Evolutionary conservation across 768 basidiomycete genomes (phyloP).

Genomic region (Psilocybe cubensis): DNA sequence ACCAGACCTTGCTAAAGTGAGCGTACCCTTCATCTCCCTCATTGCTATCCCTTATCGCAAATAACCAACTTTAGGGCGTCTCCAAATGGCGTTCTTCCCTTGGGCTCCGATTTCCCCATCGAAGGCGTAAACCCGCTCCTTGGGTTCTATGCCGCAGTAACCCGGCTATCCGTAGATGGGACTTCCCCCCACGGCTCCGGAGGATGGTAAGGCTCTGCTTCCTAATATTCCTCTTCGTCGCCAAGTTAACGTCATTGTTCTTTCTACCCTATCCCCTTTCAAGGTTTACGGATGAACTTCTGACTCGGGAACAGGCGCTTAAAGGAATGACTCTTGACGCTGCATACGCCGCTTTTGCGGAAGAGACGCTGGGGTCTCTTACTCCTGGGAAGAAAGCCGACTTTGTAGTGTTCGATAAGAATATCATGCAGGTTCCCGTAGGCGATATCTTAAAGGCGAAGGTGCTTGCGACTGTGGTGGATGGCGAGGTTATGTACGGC

Average conservation of each 20-base stretch:
- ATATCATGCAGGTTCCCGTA: conserved; percentile 72
- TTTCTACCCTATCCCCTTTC: not conserved
- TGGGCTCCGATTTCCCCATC: conserved; percentile 95
- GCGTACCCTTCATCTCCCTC: not conserved
- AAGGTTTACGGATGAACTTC: conserved; percentile 77
- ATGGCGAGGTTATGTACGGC: conserved; percentile 72
- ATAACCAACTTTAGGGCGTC: conserved; percentile 34
- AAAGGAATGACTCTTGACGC: conserved; percentile 91
- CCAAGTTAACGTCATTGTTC: not conserved
- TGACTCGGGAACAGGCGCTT: conserved; percentile 82
- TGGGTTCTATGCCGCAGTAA: conserved; percentile 89
- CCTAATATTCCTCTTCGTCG: not conserved
- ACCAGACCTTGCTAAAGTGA: conserved; percentile 75
- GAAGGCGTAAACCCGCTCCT: conserved; percentile 88
- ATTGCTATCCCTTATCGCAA: not conserved
- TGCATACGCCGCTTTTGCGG: conserved; percentile 86
- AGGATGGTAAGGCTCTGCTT: conserved; percentile 68
- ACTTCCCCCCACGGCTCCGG: conserved; percentile 79
- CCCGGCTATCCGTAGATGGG: conserved; percentile 70
- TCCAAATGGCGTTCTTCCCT: conserved; percentile 59
- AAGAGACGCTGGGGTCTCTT: conserved; percentile 73
- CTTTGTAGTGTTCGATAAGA: conserved; percentile 79
- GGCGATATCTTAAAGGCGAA: conserved; percentile 66
- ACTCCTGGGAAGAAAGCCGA: conserved; percentile 83
- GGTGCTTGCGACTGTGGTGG: conserved; percentile 76